Percentiles rank a stretch among this genome's conserved stretches.
These are phyloP conservation scores for Brassica balearica DNA, from an alignment of 441 rosid species.

Conservation along the genomic window DNA sequence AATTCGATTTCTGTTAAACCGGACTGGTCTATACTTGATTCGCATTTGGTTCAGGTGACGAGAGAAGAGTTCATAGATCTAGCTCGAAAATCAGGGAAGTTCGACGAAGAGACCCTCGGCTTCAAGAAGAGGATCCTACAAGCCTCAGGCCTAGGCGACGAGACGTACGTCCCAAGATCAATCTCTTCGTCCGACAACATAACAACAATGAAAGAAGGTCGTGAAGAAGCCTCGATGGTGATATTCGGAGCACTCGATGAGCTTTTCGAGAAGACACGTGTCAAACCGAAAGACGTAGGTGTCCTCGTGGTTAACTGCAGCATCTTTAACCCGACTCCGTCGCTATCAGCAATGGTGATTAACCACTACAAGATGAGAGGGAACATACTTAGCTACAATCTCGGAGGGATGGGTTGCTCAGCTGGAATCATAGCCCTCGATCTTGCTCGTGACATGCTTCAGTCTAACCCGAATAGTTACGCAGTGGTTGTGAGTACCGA, in stretches of 20 bases:
- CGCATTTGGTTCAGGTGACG: slow-evolving; percentile 53
- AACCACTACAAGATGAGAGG: slow-evolving; percentile 96
- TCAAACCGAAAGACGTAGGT: slow-evolving; percentile 86
- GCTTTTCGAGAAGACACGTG: slow-evolving; percentile 75
- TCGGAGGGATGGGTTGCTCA: slow-evolving; percentile 96
- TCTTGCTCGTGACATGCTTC: slow-evolving; percentile 87
- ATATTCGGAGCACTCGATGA: slow-evolving; percentile 91
- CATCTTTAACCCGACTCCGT: slow-evolving; percentile 90
- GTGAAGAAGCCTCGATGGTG: slow-evolving; percentile 77
- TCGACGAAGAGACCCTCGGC: slow-evolving; percentile 60
- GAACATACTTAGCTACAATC: slow-evolving; percentile 84
- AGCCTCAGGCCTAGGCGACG: slow-evolving; percentile 85
- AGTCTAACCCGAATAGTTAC: slow-evolving; percentile 73
- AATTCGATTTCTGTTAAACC: too few species aligned
- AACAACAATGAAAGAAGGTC: slow-evolving; percentile 87
- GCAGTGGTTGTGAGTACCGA: slow-evolving; percentile 90
- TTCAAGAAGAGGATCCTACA: slow-evolving; percentile 72
- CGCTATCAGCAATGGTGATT: slow-evolving; percentile 84
- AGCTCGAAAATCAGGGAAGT: slow-evolving; percentile 64
- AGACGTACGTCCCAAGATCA: slow-evolving; percentile 75
- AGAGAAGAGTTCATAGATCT: slow-evolving; percentile 70
- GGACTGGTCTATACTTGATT: neutral
- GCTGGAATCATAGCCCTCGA: slow-evolving; percentile 85
- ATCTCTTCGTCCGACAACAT: slow-evolving; percentile 59
- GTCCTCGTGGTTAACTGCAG: slow-evolving; percentile 94